phyloP scores from a whole-genome alignment of 495 filamentous ascomycete genomes.

The Copromyces sp. region DNA sequence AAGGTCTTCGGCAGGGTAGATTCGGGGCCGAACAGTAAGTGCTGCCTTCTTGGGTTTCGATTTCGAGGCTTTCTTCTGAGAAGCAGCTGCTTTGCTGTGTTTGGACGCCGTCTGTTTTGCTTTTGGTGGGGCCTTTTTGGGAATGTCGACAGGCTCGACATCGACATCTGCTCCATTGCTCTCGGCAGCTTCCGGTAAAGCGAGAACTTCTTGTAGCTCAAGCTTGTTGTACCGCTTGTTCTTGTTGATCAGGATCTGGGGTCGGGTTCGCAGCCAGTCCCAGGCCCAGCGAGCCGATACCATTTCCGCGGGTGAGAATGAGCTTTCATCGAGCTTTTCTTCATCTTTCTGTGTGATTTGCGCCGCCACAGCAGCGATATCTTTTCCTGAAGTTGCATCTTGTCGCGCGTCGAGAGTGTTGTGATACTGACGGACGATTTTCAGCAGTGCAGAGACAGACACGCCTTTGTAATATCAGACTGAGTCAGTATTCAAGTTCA shows the following conservation, averaged over 20 bases:
- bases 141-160: not conserved
- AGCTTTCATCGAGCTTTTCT: constrained; percentile 9
- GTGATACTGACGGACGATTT: constrained; percentile 23
- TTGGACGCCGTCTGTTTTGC: not conserved
- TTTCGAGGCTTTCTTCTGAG: not conserved
- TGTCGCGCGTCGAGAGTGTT: constrained; percentile 5
- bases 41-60: constrained; percentile 10
- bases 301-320: constrained; percentile 20
- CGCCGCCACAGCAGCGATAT: not conserved
- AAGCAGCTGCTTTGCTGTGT: not conserved
- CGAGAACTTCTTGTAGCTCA: constrained; percentile 29
- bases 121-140: not conserved
- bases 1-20: constrained; percentile 32
- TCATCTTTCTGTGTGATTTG: constrained; percentile 3
- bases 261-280: constrained; percentile 32
- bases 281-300: constrained; percentile 31
- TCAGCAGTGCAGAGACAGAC: constrained; percentile 15
- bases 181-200: constrained; percentile 24
- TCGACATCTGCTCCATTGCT: not conserved
- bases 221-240: constrained; percentile 33
- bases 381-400: constrained; percentile 3
- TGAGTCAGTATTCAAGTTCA: constrained; percentile 6
- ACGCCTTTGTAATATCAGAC: constrained; percentile 11
- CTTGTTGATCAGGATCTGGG: constrained; percentile 33
- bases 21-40: constrained; percentile 22